Conservation (phyloP, 2,329 filamentous ascomycete species). For the Fusarium sp. region DNA sequence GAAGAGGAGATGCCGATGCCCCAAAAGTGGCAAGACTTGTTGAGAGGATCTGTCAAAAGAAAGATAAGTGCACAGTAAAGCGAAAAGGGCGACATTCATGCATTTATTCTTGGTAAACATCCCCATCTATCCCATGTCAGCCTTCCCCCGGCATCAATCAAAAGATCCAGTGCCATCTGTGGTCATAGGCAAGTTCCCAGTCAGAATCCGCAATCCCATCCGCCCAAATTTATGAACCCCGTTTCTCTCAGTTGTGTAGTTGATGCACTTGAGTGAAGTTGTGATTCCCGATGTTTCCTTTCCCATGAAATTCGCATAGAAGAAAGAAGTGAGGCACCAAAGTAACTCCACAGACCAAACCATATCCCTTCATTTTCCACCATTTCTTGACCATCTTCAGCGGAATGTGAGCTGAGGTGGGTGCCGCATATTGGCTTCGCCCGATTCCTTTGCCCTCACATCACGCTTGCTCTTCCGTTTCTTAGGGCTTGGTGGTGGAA, state of each 20-base stretch:
- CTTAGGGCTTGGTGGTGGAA: slow-evolving; percentile 2
- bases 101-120: not conserved
- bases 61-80: not conserved
- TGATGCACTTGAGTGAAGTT: not conserved
- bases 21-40: slow-evolving; percentile 21
- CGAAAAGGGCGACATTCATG: not conserved
- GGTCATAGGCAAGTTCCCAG: not conserved
- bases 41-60: slow-evolving; percentile 2
- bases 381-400: not conserved
- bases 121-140: not conserved
- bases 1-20: slow-evolving; percentile 1
- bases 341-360: not conserved
- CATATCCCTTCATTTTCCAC: not conserved
- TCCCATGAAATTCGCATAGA: slow-evolving; percentile 6
- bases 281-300: not conserved
- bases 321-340: not conserved
- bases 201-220: not conserved
- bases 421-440: not conserved
- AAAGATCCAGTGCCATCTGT: not conserved
- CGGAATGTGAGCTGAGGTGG: not conserved
- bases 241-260: not conserved
- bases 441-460: not conserved
- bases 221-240: not conserved
- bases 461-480: slow-evolving; percentile 8
- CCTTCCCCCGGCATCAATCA: not conserved